A percentile compares a stretch with the other conserved stretches of the same genome.
Conservation (phyloP, 2,329 filamentous ascomycete genomes). For the Raffaelea albimanens region DNA sequence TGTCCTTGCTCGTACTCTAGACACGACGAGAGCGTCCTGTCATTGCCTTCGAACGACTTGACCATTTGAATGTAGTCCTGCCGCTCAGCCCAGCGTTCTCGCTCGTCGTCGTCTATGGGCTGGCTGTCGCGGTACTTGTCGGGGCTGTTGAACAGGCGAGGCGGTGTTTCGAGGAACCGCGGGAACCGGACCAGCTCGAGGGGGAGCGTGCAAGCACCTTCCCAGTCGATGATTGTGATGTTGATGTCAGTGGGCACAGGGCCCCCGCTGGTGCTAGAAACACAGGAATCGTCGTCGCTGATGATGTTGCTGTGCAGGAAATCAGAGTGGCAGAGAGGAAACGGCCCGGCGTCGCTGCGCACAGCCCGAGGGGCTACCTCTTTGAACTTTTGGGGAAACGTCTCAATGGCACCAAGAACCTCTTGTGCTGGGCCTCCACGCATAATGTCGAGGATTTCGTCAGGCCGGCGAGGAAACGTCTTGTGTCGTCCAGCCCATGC, state of each 20-base stretch:
- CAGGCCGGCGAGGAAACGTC: slow-evolving; percentile 11
- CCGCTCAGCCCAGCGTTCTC: slow-evolving; percentile 2
- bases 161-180: slow-evolving; percentile 10
- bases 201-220: slow-evolving; percentile 17
- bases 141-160: slow-evolving; percentile 1
- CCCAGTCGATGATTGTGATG: slow-evolving; percentile 26
- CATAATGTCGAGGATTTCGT: slow-evolving; percentile 11
- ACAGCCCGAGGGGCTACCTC: slow-evolving; percentile 4
- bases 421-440: slow-evolving; percentile 7
- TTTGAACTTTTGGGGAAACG: slow-evolving; percentile 7
- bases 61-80: slow-evolving; percentile 4
- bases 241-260: too few species aligned
- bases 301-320: slow-evolving; percentile 24
- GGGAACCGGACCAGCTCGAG: slow-evolving; percentile 16
- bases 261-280: too few species aligned
- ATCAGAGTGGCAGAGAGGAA: slow-evolving; percentile 21
- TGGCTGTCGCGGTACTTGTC: background rate
- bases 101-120: slow-evolving; percentile 1
- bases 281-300: slow-evolving; percentile 16
- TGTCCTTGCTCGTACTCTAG: slow-evolving; percentile 2
- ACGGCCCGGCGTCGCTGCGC: slow-evolving; percentile 16
- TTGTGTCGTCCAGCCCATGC: slow-evolving; percentile 13
- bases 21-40: slow-evolving; percentile 2
- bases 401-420: slow-evolving; percentile 9
- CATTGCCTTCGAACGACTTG: background rate